phyloP scores from a whole-genome alignment of 2,329 filamentous ascomycete genomes.

The Trichoderma polysporum region DNA sequence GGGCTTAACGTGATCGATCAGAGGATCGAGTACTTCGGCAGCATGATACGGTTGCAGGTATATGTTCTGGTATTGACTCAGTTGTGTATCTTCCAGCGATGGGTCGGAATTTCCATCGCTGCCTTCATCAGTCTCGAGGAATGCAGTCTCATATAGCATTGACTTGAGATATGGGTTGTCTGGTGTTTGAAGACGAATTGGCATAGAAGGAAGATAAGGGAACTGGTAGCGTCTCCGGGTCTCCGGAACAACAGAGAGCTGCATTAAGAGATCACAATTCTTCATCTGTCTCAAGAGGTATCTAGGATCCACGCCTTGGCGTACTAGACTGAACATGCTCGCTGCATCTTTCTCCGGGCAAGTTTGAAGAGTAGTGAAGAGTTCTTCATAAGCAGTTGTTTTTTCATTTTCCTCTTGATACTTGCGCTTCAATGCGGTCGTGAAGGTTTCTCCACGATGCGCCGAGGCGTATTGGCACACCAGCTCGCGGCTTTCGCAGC shows the following conservation, averaged over 20 bases:
- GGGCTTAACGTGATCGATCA: conserved; percentile 29
- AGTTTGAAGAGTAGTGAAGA: conserved; percentile 3
- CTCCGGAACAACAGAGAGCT: conserved; percentile 36
- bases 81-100: too few relatives aligned
- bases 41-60: conserved; percentile 37
- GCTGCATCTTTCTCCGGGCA: conserved; percentile 1
- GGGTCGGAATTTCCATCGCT: background rate
- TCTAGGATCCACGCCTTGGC: conserved; percentile 25
- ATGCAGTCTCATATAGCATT: conserved; percentile 25
- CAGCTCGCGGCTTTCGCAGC: background rate
- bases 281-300: conserved; percentile 35
- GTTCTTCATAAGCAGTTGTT: background rate
- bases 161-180: conserved; percentile 28
- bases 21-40: conserved; percentile 32
- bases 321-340: conserved; percentile 7
- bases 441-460: conserved; percentile 1
- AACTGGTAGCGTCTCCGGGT: conserved; percentile 38
- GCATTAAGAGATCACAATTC: conserved; percentile 37
- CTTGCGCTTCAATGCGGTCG: conserved; percentile 15
- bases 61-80: background rate
- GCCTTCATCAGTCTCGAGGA: background rate
- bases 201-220: conserved; percentile 33
- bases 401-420: conserved; percentile 9
- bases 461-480: conserved; percentile 10
- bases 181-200: conserved; percentile 26